A percentile compares a stretch with the other conserved stretches of the same genome.
Conservation (phyloP, 1,284 basidiomycete species). For the Rugosomyces carneus region DNA sequence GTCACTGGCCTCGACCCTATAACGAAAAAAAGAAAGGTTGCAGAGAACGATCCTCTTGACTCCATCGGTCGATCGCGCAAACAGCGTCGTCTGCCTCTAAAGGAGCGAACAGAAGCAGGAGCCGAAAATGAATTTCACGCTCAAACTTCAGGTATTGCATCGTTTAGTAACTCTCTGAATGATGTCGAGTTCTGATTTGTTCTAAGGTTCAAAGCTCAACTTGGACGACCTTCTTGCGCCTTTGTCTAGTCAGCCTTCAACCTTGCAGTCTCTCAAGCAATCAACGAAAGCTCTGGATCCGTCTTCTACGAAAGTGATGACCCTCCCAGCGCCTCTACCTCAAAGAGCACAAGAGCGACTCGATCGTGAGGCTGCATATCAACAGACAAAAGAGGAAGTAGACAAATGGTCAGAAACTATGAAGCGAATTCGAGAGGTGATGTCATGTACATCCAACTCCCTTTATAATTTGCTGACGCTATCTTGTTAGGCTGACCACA, state of each 20-base stretch:
- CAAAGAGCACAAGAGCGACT: constrained; percentile 83
- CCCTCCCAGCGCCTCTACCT: constrained; percentile 83
- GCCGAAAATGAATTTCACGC: constrained; percentile 70
- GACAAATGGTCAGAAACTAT: constrained; percentile 93
- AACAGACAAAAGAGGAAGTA: constrained; percentile 87
- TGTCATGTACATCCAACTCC: too few relatives aligned
- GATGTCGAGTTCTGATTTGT: neutral
- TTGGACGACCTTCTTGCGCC: constrained; percentile 75
- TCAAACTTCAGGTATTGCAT: constrained; percentile 41
- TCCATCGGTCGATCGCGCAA: constrained; percentile 18
- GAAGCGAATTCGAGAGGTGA: constrained; percentile 77
- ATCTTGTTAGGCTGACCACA: constrained; percentile 73
- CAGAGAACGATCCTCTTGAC: constrained; percentile 26
- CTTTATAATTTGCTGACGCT: constrained; percentile 9
- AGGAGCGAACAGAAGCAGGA: constrained; percentile 71
- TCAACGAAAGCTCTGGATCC: constrained; percentile 55
- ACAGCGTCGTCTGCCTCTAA: constrained; percentile 51
- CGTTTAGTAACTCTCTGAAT: constrained; percentile 3
- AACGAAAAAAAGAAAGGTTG: constrained; percentile 69
- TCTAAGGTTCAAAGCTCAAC: constrained; percentile 49
- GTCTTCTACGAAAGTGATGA: constrained; percentile 38
- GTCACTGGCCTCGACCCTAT: constrained; percentile 63
- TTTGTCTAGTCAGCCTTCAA: constrained; percentile 48
- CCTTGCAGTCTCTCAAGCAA: constrained; percentile 59
- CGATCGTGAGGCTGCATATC: constrained; percentile 92